Conservation (phyloP, 345 rosid genomes). For the Orychophragmus violaceus region DNA sequence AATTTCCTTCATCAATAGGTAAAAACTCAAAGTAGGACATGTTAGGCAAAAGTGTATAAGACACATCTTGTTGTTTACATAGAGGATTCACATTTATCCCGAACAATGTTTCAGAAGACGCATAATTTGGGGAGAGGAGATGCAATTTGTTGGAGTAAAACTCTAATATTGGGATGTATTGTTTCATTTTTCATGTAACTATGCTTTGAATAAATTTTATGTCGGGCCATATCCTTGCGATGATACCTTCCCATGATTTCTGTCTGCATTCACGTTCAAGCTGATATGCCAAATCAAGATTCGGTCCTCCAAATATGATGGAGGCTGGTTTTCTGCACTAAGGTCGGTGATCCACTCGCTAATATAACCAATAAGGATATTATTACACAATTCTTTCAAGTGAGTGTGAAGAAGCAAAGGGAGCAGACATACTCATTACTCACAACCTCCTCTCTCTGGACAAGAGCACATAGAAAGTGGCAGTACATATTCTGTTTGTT, state of each 20-base stretch:
- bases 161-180: too few relatives aligned
- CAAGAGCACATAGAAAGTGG: conserved; percentile 54
- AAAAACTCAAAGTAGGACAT: too few relatives aligned
- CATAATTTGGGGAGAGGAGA: conserved; percentile 44
- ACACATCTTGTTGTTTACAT: conserved; percentile 48
- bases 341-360: too few relatives aligned
- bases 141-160: conserved; percentile 55
- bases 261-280: conserved; percentile 34
- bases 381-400: conserved; percentile 47
- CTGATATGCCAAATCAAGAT: conserved; percentile 40
- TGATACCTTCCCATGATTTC: conserved; percentile 60
- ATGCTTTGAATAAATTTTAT: conserved; percentile 45
- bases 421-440: conserved; percentile 38
- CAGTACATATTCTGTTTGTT: conserved; percentile 58
- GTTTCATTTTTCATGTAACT: conserved; percentile 62
- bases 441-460: conserved; percentile 42
- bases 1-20: conserved; percentile 24
- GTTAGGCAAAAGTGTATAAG: conserved; percentile 62
- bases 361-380: conserved; percentile 40
- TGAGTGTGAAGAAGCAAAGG: conserved; percentile 49
- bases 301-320: conserved; percentile 27
- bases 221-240: conserved; percentile 55
- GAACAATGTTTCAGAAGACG: too few relatives aligned
- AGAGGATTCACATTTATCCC: conserved; percentile 52
- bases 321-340: conserved; percentile 36